These are phyloP conservation scores for Harringtonia aguacate DNA, from an alignment of 2,329 filamentous ascomycete species.

Conservation along the genomic window DNA sequence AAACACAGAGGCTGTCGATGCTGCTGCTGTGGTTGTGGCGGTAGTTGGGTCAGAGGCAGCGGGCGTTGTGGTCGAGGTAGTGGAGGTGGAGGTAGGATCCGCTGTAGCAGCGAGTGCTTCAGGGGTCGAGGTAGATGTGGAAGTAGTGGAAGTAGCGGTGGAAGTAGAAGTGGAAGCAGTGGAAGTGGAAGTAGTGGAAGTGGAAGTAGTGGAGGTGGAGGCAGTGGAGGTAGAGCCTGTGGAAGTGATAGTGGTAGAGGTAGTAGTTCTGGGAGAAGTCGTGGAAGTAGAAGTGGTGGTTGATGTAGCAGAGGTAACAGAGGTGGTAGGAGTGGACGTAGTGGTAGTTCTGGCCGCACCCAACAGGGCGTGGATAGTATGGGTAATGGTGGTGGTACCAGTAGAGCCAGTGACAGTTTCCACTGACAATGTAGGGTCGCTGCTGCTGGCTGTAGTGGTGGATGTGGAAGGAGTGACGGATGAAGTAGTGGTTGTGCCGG, in stretches of 20 bases:
- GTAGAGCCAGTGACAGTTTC: neutral
- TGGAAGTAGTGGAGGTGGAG: neutral
- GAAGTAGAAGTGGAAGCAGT: neutral
- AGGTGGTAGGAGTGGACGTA: neutral
- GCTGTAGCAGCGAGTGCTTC: too few species aligned
- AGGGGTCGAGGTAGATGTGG: neutral
- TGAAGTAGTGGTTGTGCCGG: neutral
- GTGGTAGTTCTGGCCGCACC: neutral
- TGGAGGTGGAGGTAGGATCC: neutral
- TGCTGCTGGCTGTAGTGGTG: neutral
- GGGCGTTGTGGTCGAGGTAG: neutral
- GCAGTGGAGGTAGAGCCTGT: neutral
- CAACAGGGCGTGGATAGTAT: neutral
- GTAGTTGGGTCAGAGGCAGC: too few species aligned
- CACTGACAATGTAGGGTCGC: neutral
- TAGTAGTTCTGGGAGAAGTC: too few species aligned
- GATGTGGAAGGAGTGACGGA: neutral
- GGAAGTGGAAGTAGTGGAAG: neutral
- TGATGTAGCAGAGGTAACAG: neutral
- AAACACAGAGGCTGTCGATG: too few species aligned
- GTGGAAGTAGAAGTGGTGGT: neutral
- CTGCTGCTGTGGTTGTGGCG: too few species aligned
- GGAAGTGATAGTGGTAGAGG: neutral
- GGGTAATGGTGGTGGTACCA: neutral
- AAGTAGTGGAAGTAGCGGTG: neutral